Conservation (phyloP, 202 grass and related monocot genomes). For the Eragrostis tef region DNA sequence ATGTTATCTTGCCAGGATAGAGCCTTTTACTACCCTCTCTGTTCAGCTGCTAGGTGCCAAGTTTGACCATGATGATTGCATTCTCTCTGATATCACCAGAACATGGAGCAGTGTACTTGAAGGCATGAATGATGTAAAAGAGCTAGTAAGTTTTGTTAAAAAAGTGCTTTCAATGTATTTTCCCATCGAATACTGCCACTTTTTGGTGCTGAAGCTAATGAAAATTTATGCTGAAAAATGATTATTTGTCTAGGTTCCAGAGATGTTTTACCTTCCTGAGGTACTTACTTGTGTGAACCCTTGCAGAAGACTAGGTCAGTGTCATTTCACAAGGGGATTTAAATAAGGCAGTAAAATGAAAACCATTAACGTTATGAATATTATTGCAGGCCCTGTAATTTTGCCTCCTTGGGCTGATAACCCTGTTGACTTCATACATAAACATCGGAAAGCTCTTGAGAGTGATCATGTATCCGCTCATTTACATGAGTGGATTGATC, state of each 20-base stretch:
- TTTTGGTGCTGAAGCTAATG: constrained; percentile 36
- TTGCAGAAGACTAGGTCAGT: constrained; percentile 69
- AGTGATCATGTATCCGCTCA: constrained; percentile 89
- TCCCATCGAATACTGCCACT: constrained; percentile 25
- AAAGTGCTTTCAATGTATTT: constrained; percentile 38
- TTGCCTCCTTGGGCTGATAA: constrained; percentile 93
- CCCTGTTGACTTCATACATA: constrained; percentile 96
- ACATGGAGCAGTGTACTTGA: constrained; percentile 87
- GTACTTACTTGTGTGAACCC: constrained; percentile 73
- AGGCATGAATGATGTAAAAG: constrained; percentile 91
- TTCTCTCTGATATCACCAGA: constrained; percentile 65
- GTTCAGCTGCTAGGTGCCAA: constrained; percentile 75
- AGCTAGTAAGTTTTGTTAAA: constrained; percentile 78
- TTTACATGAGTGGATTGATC: constrained; percentile 99
- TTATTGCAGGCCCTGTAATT: constrained; percentile 71
- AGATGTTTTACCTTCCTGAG: constrained; percentile 99
- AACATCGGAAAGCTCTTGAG: constrained; percentile 93
- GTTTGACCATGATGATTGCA: constrained; percentile 75
- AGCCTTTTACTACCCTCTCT: constrained; percentile 82
- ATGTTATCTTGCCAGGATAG: constrained; percentile 92
- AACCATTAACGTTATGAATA: constrained; percentile 37
- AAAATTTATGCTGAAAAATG: constrained; percentile 43
- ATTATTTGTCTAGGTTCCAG: constrained; percentile 78
- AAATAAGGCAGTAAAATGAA: constrained; percentile 35
- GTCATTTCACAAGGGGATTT: constrained; percentile 21